Evolutionary conservation across 495 filamentous ascomycete genomes (phyloP).

Genomic region (Daldinia concentrica): DNA sequence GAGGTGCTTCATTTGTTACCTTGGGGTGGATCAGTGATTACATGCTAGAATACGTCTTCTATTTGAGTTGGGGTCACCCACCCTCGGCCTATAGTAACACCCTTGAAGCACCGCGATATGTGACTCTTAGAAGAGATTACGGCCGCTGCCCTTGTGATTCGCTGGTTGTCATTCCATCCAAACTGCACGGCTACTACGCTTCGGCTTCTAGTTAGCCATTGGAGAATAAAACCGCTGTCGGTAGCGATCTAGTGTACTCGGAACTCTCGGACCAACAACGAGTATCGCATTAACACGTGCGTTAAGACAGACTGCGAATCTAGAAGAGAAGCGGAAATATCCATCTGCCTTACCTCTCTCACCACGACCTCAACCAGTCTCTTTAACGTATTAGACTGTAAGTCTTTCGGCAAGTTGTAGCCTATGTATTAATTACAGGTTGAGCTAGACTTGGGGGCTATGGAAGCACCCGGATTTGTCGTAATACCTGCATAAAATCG

Average conservation of each 20-base stretch:
- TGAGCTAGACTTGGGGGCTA: conserved; percentile 21
- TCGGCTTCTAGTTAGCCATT: conserved; percentile 26
- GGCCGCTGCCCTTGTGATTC: conserved; percentile 23
- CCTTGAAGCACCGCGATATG: conserved; percentile 20
- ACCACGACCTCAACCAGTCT: background rate
- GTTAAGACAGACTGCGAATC: conserved; percentile 19
- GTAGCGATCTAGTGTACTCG: conserved; percentile 22
- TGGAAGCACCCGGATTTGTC: conserved; percentile 32
- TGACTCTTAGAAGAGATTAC: conserved; percentile 20
- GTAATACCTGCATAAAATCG: conserved; percentile 41
- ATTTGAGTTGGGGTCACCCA: conserved; percentile 21
- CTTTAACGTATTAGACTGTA: background rate
- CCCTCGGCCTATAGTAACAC: conserved; percentile 22
- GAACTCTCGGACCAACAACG: conserved; percentile 31
- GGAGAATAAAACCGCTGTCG: conserved; percentile 33
- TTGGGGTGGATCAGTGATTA: conserved; percentile 2
- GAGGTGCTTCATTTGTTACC: conserved; percentile 6
- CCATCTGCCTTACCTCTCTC: background rate
- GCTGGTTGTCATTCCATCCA: conserved; percentile 20
- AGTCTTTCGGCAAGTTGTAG: background rate
- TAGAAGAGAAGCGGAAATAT: conserved; percentile 8
- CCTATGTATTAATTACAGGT: conserved; percentile 24
- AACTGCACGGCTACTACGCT: conserved; percentile 30
- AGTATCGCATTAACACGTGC: conserved; percentile 16
- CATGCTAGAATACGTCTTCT: conserved; percentile 16